These are phyloP conservation scores for Cercophora sp. DNA, from an alignment of 495 filamentous ascomycete species.

Conservation along the genomic window DNA sequence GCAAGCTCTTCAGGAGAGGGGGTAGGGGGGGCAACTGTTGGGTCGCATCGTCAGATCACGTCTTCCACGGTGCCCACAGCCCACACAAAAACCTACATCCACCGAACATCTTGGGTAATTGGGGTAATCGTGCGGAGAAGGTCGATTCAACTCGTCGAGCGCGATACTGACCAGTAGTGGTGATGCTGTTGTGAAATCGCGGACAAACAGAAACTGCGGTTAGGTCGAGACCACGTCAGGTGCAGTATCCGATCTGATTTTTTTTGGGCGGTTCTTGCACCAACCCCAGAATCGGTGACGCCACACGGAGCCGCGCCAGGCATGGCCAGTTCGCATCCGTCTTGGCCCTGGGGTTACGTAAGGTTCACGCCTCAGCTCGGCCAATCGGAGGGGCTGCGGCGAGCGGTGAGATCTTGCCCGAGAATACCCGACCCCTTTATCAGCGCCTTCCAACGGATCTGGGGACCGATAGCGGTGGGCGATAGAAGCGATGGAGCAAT, in stretches of 20 bases:
- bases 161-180: too few species aligned
- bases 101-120: conserved; percentile 39
- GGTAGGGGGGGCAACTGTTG: conserved; percentile 46
- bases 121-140: not conserved
- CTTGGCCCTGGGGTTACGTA: not conserved
- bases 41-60: not conserved
- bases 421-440: conserved; percentile 27
- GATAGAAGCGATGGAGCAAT: not conserved
- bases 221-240: too few species aligned
- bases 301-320: conserved; percentile 11
- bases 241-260: conserved; percentile 5
- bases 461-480: conserved; percentile 22
- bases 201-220: too few species aligned
- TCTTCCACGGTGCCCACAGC: too few species aligned
- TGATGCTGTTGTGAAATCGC: too few species aligned
- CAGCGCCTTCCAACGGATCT: conserved; percentile 5
- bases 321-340: too few species aligned
- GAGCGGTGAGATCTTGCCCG: conserved; percentile 17
- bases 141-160: too few species aligned
- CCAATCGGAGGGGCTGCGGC: not conserved
- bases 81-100: conserved; percentile 40
- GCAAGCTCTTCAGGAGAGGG: conserved; percentile 50
- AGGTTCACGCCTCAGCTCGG: not conserved
- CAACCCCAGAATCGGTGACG: conserved; percentile 14
- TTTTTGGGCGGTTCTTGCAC: conserved; percentile 8